Base-by-base conservation (phyloP, 164 flowering plant species). In the Vitis rupestris region DNA sequence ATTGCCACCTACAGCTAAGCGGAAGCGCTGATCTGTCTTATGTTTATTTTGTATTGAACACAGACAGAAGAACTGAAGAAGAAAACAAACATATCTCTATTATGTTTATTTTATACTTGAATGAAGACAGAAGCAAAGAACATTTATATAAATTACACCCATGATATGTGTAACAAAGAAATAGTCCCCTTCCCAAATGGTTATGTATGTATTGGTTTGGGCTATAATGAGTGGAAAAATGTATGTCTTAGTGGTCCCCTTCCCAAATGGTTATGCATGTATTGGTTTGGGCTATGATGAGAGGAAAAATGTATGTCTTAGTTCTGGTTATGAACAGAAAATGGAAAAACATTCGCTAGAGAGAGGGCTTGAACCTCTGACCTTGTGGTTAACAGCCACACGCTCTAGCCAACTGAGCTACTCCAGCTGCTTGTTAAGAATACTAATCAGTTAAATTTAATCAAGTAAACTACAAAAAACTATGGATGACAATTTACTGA, bases 1-100 rank as follows among this genome's bases (percentile, higher is more conserved):
- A 66, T 74, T 92, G 27, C 98, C 96, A 17, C 94, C 98, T 8
- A 83, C 88, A 8, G 93, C 98, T 62, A 82, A 71, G 70, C 80
- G 89, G 48, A 79, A 50, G 59, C 73, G 81, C 1, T 16, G 53
- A 66, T 63, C 10, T 47, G 13, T 7, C 10, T 27, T 16, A 7
- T 8, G 7, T 57, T 6, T n/a, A 8, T 57, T 23, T 7, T 57
- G 10, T 9, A 16, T 2, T 9, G 8, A 23, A 17, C 16, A 57
- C 9, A 57, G 27, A 53, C 6, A 53, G 56, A n/a, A 53, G n/a
- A 53, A 53, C 44, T 31, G 7, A 31, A 31, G 44, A 31, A 31
- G 44, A 31, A 31, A 31, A 6, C 44, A 31, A 31, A 6, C 7
- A 31, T 31, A 31, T 31, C 44, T 6, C 44, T 31, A 31, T 31